Evolutionary conservation across 352 stramenopile species (phyloP).

Genomic region (Phytopythium litorale): DNA sequence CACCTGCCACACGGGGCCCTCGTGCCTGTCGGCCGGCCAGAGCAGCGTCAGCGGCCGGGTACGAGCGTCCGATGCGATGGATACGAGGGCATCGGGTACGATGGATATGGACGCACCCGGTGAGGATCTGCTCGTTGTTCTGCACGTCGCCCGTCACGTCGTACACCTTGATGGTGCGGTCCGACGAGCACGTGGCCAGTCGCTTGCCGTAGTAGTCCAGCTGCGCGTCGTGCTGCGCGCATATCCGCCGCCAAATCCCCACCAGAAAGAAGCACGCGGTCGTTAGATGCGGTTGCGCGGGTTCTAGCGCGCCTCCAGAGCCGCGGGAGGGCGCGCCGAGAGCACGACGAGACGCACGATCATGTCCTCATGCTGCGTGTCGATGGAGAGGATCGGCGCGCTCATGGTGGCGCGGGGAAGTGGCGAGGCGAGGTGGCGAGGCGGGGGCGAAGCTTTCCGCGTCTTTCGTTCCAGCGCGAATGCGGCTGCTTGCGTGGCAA

Average conservation of each 20-base stretch:
- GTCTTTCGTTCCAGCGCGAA: neutral
- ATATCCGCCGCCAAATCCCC: slow-evolving; percentile 10
- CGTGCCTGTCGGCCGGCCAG: slow-evolving; percentile 57
- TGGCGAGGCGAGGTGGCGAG: neutral
- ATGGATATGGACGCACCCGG: slow-evolving; percentile 38
- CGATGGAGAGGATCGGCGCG: slow-evolving; percentile 87
- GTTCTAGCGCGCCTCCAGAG: neutral
- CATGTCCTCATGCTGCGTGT: slow-evolving; percentile 98
- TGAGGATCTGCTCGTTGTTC: slow-evolving; percentile 87
- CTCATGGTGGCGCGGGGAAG: slow-evolving; percentile 48
- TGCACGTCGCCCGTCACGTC: slow-evolving; percentile 91
- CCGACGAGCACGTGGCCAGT: slow-evolving; percentile 97
- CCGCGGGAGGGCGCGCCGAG: neutral
- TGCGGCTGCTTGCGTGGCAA: neutral
- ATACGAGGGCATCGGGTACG: no score
- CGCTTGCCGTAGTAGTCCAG: slow-evolving; percentile 99
- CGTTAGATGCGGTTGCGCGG: neutral
- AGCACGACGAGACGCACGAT: slow-evolving; percentile 51
- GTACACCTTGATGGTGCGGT: slow-evolving; percentile 97
- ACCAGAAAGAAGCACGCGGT: slow-evolving; percentile 4
- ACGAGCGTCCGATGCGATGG: neutral
- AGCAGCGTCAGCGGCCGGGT: no score
- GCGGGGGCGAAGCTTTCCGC: neutral
- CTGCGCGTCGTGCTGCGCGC: slow-evolving; percentile 93
- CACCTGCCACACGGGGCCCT: slow-evolving; percentile 98